Evolutionary conservation across 768 basidiomycete genomes (phyloP), one percentile per base, ranked within the genome.

Genomic region (Suillus lakei): DNA sequence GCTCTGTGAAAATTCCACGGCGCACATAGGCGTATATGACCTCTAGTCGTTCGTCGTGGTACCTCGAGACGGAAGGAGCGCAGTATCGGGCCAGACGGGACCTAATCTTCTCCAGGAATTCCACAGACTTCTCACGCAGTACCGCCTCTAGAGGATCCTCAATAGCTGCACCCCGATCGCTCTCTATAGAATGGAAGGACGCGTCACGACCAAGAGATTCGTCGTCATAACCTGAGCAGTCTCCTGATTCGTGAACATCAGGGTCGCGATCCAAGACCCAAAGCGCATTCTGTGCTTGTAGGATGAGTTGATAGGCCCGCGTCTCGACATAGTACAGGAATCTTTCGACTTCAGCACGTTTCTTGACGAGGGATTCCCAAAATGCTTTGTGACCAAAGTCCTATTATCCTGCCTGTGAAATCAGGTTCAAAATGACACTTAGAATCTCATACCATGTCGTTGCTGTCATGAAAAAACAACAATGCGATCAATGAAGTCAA

Each of bases 361-460:
- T 73, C 50, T 72, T 73, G 62, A 78, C 68, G 12, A 81, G 75
- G 63, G 48, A 68, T 44, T 76, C 74, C 78, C 79, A 78, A 66
- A 74, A 81, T 2, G 71, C 69, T 67, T 76, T 79, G 61, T 81
- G 80, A 23, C 80, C 80, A 63, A 81, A 79, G 64, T 81, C 80
- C 78, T 81, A 44, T 43, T 23, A n/a, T 53, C 8, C 34, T 21
- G 62, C 16, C 61, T 26, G 28, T 53, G 21, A 26, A 30, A n/a
- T 13, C 15, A 8, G 9, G 41, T 21, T 12, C 43, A 43, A 32
- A 6, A 23, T 16, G 18, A 23, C 3, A 54, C n/a, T 18, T 23
- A 32, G 64, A 34, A 15, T 13, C 4, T 43, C 46, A 51, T 61
- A 54, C 73, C 74, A 74, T 74, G 39, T 74, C 74, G 54, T 72